Conservation (phyloP, 2,329 filamentous ascomycete genomes). For the Exophiala spinifera region DNA sequence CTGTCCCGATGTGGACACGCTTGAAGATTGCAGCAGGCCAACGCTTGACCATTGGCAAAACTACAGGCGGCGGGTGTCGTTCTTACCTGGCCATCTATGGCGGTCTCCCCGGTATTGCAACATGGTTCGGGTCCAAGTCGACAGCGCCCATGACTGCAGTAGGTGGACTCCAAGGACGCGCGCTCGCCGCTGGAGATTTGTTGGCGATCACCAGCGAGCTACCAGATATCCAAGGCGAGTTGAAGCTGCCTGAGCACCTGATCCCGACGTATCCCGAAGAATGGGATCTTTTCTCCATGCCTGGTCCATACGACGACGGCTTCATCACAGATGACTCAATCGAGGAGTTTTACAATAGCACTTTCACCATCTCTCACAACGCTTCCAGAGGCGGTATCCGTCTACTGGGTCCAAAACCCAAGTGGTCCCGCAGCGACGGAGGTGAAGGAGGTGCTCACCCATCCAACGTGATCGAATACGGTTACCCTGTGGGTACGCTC, state of each 20-base stretch:
- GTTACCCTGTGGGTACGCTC: slow-evolving; percentile 56
- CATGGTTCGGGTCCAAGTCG: slow-evolving; percentile 59
- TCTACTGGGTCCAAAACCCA: slow-evolving; percentile 56
- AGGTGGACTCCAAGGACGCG: slow-evolving; percentile 59
- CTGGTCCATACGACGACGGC: slow-evolving; percentile 56
- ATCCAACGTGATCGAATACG: slow-evolving; percentile 58
- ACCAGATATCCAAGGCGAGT: slow-evolving; percentile 34
- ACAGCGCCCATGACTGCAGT: slow-evolving; percentile 57
- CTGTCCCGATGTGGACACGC: slow-evolving; percentile 55
- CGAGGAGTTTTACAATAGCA: slow-evolving; percentile 55
- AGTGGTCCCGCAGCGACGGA: slow-evolving; percentile 58
- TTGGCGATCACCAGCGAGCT: slow-evolving; percentile 45
- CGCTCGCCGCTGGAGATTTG: slow-evolving; percentile 54
- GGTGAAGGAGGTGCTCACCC: slow-evolving; percentile 64
- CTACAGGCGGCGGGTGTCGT: slow-evolving; percentile 52
- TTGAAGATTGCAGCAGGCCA: slow-evolving; percentile 52
- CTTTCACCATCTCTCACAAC: slow-evolving; percentile 63
- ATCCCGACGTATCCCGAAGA: slow-evolving; percentile 49
- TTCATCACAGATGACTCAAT: slow-evolving; percentile 53
- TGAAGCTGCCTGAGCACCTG: slow-evolving; percentile 45
- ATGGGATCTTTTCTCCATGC: slow-evolving; percentile 55
- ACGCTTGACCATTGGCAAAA: slow-evolving; percentile 54
- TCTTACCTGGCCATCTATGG: slow-evolving; percentile 58
- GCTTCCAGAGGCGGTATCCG: slow-evolving; percentile 58
- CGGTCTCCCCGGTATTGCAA: slow-evolving; percentile 53